Evolutionary conservation across 176 grass and related monocot genomes (phyloP).

Genomic region (Aechmea fasciata): DNA sequence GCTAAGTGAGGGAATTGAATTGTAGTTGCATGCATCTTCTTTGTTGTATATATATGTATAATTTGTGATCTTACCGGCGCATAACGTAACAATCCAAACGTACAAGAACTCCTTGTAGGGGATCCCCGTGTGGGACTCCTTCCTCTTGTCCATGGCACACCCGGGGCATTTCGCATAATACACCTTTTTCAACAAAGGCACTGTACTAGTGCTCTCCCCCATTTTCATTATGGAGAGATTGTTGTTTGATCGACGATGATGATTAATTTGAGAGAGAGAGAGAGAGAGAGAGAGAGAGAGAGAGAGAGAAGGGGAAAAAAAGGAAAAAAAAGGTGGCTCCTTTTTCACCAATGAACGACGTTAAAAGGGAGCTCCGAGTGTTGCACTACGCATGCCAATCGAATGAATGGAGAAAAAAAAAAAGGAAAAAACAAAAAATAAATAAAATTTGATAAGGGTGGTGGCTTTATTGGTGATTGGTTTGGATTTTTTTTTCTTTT

Average conservation of each 20-base stretch:
- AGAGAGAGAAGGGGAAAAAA: no score
- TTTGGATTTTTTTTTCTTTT: no score
- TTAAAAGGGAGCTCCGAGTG: background rate
- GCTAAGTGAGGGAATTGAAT: background rate
- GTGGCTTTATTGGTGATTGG: no score
- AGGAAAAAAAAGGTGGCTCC: background rate
- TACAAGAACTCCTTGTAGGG: constrained; percentile 55
- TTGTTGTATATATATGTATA: no score
- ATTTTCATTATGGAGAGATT: background rate
- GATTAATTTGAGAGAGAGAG: no score
- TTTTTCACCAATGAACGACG: background rate
- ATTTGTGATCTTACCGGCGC: constrained; percentile 22
- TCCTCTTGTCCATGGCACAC: constrained; percentile 34
- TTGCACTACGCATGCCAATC: no score
- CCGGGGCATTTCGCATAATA: constrained; percentile 52
- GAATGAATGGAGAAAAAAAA: no score
- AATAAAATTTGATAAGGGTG: no score
- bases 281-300: background rate
- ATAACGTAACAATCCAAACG: constrained; percentile 42
- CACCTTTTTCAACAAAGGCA: constrained; percentile 4
- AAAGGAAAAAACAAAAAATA: no score
- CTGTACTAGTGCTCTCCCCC: constrained; percentile 1
- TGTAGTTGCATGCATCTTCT: no score
- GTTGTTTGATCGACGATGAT: no score
- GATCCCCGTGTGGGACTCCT: constrained; percentile 29